phyloP scores from a whole-genome alignment of 2,329 filamentous ascomycete genomes.

The Tolypocladium ovalisporum region DNA sequence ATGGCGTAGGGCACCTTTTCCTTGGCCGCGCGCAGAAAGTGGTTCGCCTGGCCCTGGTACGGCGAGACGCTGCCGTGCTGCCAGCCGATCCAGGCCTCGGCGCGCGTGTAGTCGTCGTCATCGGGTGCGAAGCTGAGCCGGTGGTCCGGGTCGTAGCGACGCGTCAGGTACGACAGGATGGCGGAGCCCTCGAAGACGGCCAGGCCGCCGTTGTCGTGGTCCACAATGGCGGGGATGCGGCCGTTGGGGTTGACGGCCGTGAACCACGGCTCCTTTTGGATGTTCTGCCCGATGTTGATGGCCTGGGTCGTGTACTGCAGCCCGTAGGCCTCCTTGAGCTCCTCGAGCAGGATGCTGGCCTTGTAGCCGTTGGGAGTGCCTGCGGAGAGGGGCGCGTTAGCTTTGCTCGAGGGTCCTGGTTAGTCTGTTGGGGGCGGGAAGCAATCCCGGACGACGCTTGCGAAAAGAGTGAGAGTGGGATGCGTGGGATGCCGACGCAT shows the following conservation, averaged over 20 bases:
- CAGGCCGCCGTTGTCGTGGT: slow-evolving; percentile 51
- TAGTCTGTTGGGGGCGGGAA: neutral
- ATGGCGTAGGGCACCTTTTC: slow-evolving; percentile 61
- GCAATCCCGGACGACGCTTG: too few species aligned
- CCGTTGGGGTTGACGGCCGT: slow-evolving; percentile 53
- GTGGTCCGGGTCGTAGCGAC: slow-evolving; percentile 56
- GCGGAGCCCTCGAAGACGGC: slow-evolving; percentile 64
- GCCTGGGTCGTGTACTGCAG: slow-evolving; percentile 46
- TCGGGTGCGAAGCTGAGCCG: slow-evolving; percentile 26
- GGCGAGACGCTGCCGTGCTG: slow-evolving; percentile 68
- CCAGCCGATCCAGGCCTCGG: slow-evolving; percentile 48
- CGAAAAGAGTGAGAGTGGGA: neutral
- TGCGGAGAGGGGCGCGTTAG: slow-evolving; percentile 4
- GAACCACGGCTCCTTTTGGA: slow-evolving; percentile 60
- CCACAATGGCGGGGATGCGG: slow-evolving; percentile 53
- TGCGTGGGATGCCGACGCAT: neutral
- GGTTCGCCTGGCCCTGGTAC: slow-evolving; percentile 64
- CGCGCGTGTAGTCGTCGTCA: slow-evolving; percentile 21
- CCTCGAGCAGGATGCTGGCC: slow-evolving; percentile 50
- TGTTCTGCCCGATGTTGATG: slow-evolving; percentile 49
- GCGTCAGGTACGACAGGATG: slow-evolving; percentile 63
- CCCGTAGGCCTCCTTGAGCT: slow-evolving; percentile 55
- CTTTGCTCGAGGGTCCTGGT: neutral
- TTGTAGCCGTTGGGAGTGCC: slow-evolving; percentile 46
- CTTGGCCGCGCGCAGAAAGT: slow-evolving; percentile 58